phyloP scores from a whole-genome alignment of 805 yeast genomes.

The Yarrowia hollandica region DNA sequence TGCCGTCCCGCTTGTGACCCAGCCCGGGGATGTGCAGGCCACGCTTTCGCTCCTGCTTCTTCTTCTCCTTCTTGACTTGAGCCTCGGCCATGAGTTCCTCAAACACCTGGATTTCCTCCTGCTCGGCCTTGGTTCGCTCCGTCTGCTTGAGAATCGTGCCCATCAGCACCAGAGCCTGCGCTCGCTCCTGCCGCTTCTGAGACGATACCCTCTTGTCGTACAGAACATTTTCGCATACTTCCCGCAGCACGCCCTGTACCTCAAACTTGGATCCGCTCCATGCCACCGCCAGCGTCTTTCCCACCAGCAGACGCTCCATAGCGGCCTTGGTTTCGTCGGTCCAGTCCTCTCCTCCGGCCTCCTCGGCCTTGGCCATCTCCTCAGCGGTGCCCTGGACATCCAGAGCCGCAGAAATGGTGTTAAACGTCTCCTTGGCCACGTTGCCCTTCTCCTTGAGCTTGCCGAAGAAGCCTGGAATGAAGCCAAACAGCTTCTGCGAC shows the following conservation, averaged over 20 bases:
- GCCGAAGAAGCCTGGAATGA: constrained; percentile 74
- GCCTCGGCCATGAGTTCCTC: constrained; percentile 93
- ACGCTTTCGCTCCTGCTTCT: constrained; percentile 20
- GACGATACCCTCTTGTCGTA: constrained; percentile 63
- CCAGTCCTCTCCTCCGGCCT: constrained; percentile 53
- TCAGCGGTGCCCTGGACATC: constrained; percentile 83
- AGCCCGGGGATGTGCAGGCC: constrained; percentile 13
- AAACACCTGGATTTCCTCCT: constrained; percentile 83
- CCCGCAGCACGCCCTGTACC: constrained; percentile 73
- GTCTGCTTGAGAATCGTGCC: constrained; percentile 70
- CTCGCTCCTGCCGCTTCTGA: constrained; percentile 67
- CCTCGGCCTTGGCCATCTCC: constrained; percentile 72
- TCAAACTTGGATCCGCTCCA: constrained; percentile 95
- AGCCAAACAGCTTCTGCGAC: constrained; percentile 78
- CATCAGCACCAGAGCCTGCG: constrained; percentile 71
- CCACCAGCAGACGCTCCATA: constrained; percentile 77
- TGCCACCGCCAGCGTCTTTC: constrained; percentile 88
- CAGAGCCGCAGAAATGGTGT: constrained; percentile 75
- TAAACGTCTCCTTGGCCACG: constrained; percentile 78
- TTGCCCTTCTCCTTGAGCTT: constrained; percentile 82
- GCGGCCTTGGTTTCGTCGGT: constrained; percentile 68
- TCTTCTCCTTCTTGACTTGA: constrained; percentile 49
- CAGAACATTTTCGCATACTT: constrained; percentile 76
- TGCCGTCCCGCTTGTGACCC: constrained; percentile 6
- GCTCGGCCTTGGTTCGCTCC: constrained; percentile 79